Conservation (phyloP, 345 rosid species). For the Lepidium didymum region DNA sequence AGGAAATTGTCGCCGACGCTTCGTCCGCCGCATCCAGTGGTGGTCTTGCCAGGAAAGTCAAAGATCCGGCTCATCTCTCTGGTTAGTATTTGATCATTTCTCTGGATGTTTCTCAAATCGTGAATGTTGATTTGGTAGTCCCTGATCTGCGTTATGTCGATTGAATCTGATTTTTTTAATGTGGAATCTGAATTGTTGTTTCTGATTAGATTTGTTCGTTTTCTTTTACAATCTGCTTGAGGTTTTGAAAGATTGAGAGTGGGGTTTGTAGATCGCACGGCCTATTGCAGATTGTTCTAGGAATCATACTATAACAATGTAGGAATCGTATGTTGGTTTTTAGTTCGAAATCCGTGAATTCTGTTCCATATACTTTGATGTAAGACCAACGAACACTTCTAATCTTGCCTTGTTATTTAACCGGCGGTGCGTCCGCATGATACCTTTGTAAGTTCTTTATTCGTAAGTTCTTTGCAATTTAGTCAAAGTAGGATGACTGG, state of each 20-base stretch:
- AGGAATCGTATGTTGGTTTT: slow-evolving; percentile 11
- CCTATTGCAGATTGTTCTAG: not conserved
- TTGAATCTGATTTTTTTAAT: not conserved
- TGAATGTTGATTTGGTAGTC: not conserved
- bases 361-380: not conserved
- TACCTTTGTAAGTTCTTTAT: too few relatives aligned
- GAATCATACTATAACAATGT: slow-evolving; percentile 19
- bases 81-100: slow-evolving; percentile 33
- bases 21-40: slow-evolving; percentile 50
- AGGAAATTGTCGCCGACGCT: slow-evolving; percentile 58
- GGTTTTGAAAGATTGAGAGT: not conserved
- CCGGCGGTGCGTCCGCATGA: not conserved
- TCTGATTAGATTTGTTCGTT: not conserved
- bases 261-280: not conserved
- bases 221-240: not conserved
- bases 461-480: too few relatives aligned
- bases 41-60: slow-evolving; percentile 79
- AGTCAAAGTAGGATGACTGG: not conserved
- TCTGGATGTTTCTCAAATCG: not conserved
- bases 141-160: not conserved
- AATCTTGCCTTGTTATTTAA: not conserved
- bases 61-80: slow-evolving; percentile 84
- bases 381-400: not conserved
- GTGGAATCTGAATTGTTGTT: not conserved
- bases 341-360: not conserved